phyloP scores from a whole-genome alignment of 2,329 filamentous ascomycete species.

The Sarocladium oryzae region DNA sequence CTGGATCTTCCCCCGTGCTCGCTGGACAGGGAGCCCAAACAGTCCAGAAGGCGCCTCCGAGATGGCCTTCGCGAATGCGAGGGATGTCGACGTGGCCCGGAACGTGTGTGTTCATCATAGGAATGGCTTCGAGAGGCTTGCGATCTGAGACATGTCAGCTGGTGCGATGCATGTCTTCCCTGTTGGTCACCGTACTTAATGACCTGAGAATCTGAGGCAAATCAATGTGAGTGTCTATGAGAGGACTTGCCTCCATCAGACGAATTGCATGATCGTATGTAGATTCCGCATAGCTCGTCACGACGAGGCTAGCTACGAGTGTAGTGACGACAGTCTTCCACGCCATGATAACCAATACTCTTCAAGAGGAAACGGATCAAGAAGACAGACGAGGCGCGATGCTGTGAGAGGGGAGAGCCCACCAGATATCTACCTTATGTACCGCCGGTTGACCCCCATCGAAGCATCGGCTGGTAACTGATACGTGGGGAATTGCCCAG shows the following conservation, averaged over 20 bases:
- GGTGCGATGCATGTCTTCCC: neutral
- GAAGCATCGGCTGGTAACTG: neutral
- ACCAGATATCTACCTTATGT: no score
- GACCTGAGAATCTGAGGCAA: constrained; percentile 4
- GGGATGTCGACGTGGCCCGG: constrained; percentile 70
- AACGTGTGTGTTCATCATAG: constrained; percentile 26
- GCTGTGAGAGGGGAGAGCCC: neutral
- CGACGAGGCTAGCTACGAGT: neutral
- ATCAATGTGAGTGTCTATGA: constrained; percentile 1
- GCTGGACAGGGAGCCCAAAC: constrained; percentile 73
- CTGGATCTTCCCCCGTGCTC: neutral
- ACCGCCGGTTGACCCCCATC: neutral
- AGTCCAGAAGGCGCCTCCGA: constrained; percentile 90
- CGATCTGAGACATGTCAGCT: neutral
- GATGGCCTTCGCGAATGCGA: constrained; percentile 61
- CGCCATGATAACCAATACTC: neutral
- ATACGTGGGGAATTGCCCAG: neutral
- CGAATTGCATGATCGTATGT: constrained; percentile 5
- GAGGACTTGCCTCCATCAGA: constrained; percentile 3
- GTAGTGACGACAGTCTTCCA: neutral
- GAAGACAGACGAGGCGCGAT: neutral
- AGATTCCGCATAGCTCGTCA: neutral
- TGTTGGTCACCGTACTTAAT: neutral
- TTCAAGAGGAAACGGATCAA: neutral
- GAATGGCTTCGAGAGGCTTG: constrained; percentile 3